A percentile compares a stretch with the other conserved stretches of the same genome.
Evolutionary conservation across 2,329 filamentous ascomycete species (phyloP).

Genomic region (Orbilia quercus): DNA sequence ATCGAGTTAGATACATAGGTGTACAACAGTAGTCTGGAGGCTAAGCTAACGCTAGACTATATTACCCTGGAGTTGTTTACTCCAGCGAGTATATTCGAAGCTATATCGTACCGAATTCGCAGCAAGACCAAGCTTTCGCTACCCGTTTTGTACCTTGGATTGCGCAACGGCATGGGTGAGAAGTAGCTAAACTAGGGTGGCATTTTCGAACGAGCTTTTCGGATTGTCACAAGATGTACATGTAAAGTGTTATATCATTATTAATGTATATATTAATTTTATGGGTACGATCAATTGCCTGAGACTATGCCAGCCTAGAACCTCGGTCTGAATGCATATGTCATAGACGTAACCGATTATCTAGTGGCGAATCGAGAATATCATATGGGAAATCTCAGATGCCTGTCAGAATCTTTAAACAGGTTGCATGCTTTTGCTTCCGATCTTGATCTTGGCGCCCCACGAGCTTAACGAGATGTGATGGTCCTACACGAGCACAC

Average conservation of each 20-base stretch:
- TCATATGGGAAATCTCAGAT: slow-evolving; percentile 52
- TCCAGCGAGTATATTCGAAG: background rate
- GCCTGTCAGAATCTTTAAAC: slow-evolving; percentile 41
- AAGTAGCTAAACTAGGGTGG: slow-evolving; percentile 1
- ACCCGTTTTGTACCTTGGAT: slow-evolving; percentile 20
- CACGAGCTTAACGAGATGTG: background rate
- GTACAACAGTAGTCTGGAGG: no score
- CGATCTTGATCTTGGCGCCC: slow-evolving; percentile 7
- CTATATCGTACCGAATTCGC: background rate
- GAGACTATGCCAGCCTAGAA: slow-evolving; percentile 18
- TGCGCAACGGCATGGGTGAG: slow-evolving; percentile 21
- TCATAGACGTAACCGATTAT: slow-evolving; percentile 10
- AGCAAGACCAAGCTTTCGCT: slow-evolving; percentile 38
- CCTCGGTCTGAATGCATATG: slow-evolving; percentile 26
- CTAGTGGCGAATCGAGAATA: slow-evolving; percentile 5
- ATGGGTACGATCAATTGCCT: background rate
- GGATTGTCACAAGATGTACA: slow-evolving; percentile 24
- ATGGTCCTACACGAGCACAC: slow-evolving; percentile 24
- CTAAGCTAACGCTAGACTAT: no score
- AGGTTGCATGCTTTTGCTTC: slow-evolving; percentile 18
- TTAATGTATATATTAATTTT: background rate
- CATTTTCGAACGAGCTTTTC: slow-evolving; percentile 6
- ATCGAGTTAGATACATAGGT: no score
- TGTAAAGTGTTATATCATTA: background rate
- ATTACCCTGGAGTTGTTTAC: no score